Evolutionary conservation across 2,329 filamentous ascomycete genomes (phyloP), one percentile per base, ranked within the genome.

Genomic region (Amylocarpus encephaloides): DNA sequence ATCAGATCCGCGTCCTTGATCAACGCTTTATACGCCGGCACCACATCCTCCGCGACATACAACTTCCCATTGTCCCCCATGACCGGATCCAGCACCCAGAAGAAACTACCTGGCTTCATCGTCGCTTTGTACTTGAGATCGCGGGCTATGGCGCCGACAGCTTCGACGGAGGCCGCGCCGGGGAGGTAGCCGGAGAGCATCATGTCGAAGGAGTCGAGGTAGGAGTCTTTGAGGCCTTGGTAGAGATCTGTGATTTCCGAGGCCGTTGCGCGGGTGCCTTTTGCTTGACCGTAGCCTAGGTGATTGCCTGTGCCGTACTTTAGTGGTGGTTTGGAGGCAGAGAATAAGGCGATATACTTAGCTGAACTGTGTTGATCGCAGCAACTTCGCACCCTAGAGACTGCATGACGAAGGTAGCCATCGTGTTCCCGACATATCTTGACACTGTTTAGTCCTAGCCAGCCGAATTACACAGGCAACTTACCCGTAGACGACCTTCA

Each of bases 401-500:
- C 69, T 98, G 92, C 77, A 98, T 85, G 59, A 91, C 88, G 65
- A 95, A 94, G 1, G 90, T 90, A 38, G 91, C 91, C 76, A 98
- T 95, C 64, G 92, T 95, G 68, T 98, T 98, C 46, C 93, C 93
- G 59, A 98, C 93, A 77, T 96, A 92, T 67, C 93, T 95, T 67
- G 36, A 10, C 13, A 46, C 34, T 18, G 15, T 49, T 63, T 56
- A 61, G 56, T 51, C 46, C 36, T 32, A 13, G 15, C 11, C 7
- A 42, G 22, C 19, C 43, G 30, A 42, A 48, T 26, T 45, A 36
- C 29, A 39, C 41, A 43, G 22, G 35, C 30, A 43, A 75, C 81
- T 79, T 72, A 88, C 84, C 84, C 84, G 62, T 85, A 85, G 59
- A 85, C 82, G 63, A 88, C 83, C 85, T 88, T 71, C 47, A 64